Conservation (phyloP, 768 basidiomycete species). For the Kwoniella sp. region DNA sequence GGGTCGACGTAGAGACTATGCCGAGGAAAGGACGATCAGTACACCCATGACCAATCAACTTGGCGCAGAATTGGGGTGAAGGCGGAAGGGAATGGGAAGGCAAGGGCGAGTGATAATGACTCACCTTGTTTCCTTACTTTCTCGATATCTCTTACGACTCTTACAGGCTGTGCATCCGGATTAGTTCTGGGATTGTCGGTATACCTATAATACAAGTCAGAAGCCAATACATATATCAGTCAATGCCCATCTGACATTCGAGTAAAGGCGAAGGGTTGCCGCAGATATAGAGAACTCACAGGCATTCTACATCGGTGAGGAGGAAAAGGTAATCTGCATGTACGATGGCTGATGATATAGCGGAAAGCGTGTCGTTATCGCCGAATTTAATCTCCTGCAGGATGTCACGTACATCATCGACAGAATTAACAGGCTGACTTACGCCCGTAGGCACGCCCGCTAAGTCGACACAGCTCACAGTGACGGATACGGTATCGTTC, state of each 20-base stretch:
- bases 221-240: neutral
- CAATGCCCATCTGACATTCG: no score
- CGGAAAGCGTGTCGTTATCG: constrained; percentile 96
- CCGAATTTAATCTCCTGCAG: constrained; percentile 98
- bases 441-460: no score
- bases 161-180: constrained; percentile 74
- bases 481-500: constrained; percentile 97
- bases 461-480: constrained; percentile 60
- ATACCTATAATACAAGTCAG: constrained; percentile 59
- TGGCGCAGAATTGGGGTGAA: no score
- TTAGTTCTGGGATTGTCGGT: constrained; percentile 94
- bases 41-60: no score
- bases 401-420: no score
- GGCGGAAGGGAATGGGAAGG: neutral
- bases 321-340: constrained; percentile 97
- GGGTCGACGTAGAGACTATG: constrained; percentile 84
- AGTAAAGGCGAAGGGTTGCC: no score
- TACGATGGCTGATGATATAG: constrained; percentile 95
- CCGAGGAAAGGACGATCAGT: no score
- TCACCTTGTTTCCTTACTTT: constrained; percentile 78
- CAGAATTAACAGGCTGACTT: no score
- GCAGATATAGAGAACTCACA: constrained; percentile 58
- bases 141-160: constrained; percentile 78
- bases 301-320: constrained; percentile 90
- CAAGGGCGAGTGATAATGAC: constrained; percentile 22